Base-by-base conservation (phyloP, 768 basidiomycete species). In the Termitomyces sp. region DNA sequence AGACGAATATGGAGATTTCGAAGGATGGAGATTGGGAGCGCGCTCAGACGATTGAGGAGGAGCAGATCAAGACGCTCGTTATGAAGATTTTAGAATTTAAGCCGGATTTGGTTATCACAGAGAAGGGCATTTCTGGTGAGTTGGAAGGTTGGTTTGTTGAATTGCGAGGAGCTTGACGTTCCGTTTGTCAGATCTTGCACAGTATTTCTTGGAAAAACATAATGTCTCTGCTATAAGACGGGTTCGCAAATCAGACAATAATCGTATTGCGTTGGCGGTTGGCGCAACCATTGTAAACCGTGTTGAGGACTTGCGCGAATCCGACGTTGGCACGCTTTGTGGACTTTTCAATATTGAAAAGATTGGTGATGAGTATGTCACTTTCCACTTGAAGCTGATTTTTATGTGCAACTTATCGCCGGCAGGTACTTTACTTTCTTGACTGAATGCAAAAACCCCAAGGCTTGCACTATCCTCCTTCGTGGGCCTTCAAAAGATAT, bases 211-310 rank as follows among this genome's bases (percentile, higher is more conserved):
- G 61, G 84, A 86, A 68, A 92, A 92, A 69, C 83, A 91, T 65
- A 90, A 94, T 69, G 86, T 98, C 61, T 91, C 94, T n/a, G 92
- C 93, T 36, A 83, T 98, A 63, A 91, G 97, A 46, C 90, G 97
- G n/a, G 95, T 98, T 10, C 89, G 97, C 71, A 99, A 98, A 75
- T 95, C 94, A 3, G 97, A 99, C 74, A 98, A 98, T 80, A 99
- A 98, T 76, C 92, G 97, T 49, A 92, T 98, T 65, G 97, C 97
- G 0, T 88, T 97, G 31, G 96, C 95, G 0, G 88, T 92, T 43
- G 95, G 95, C 29, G 96, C 93, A 1, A 98, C 94, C 36, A 98
- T 99, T 74, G 93, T 99, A 63, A 98, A 98, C 77, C 87, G 96
- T 15, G 82, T 95, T 25, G 97, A 99, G 71, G 96, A 98, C 72